These are phyloP conservation scores for Phytophthora multivora DNA, from an alignment of 352 stramenopile species.

Conservation along the genomic window DNA sequence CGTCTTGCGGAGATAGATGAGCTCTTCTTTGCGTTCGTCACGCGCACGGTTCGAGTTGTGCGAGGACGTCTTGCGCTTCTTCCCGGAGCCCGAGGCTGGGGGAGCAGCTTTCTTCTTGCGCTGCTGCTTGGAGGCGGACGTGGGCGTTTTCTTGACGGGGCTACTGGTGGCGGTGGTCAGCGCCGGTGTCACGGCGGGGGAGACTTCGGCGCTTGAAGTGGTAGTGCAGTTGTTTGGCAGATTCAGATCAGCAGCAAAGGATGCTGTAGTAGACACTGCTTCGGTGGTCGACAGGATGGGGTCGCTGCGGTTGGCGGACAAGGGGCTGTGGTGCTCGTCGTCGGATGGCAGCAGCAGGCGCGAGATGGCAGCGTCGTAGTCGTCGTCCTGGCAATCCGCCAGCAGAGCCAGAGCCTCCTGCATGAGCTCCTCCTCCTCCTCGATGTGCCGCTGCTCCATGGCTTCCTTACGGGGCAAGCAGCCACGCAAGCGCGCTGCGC, in stretches of 20 bases:
- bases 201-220: constrained; percentile 14
- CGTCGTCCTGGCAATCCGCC: constrained; percentile 37
- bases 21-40: constrained; percentile 68
- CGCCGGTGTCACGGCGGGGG: constrained; percentile 11
- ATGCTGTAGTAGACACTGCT: not conserved
- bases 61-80: constrained; percentile 51
- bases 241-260: not conserved
- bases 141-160: constrained; percentile 23
- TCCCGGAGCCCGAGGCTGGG: constrained; percentile 12
- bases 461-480: constrained; percentile 22
- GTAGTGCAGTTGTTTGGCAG: not conserved
- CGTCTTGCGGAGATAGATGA: constrained; percentile 68
- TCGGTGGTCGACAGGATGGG: constrained; percentile 16
- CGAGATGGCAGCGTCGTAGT: constrained; percentile 39
- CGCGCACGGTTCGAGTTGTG: constrained; percentile 64
- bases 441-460: constrained; percentile 39
- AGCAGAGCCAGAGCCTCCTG: constrained; percentile 51
- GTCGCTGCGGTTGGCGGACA: constrained; percentile 20
- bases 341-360: constrained; percentile 41
- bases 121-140: constrained; percentile 19
- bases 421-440: constrained; percentile 44
- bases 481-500: constrained; percentile 6
- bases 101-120: constrained; percentile 31
- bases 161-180: constrained; percentile 22
- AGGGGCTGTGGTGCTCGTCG: constrained; percentile 30